phyloP scores from a whole-genome alignment of 192 early-diverging fungal genomes.

The Coemansia sp. region DNA sequence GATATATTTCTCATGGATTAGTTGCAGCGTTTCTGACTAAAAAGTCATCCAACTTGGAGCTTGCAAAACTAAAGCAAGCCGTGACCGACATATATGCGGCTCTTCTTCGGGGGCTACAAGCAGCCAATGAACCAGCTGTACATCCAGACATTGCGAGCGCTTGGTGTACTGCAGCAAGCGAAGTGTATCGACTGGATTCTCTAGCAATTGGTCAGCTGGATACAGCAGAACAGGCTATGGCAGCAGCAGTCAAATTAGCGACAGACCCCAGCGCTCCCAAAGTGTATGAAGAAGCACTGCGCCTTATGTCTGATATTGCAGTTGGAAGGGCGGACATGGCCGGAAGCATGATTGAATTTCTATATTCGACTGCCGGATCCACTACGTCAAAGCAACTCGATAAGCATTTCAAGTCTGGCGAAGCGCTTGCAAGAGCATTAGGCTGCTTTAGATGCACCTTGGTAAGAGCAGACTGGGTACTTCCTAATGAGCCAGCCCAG shows the following conservation, averaged over 20 bases:
- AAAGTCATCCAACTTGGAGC: slow-evolving; percentile 15
- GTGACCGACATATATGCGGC: not conserved
- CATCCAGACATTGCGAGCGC: slow-evolving; percentile 57
- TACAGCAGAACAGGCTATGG: slow-evolving; percentile 11
- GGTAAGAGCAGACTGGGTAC: slow-evolving; percentile 24
- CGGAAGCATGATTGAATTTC: slow-evolving; percentile 36
- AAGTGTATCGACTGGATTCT: slow-evolving; percentile 55
- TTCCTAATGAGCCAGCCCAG: slow-evolving; percentile 21
- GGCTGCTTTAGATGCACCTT: slow-evolving; percentile 39
- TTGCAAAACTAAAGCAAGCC: slow-evolving; percentile 1
- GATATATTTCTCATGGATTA: slow-evolving; percentile 58
- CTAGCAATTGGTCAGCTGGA: not conserved
- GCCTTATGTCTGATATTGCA: slow-evolving; percentile 67
- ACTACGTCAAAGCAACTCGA: slow-evolving; percentile 75
- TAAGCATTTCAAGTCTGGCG: slow-evolving; percentile 80
- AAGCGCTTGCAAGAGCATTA: slow-evolving; percentile 60
- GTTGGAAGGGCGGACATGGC: slow-evolving; percentile 41
- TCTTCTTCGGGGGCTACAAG: not conserved
- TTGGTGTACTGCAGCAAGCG: slow-evolving; percentile 67
- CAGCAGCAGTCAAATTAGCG: slow-evolving; percentile 33
- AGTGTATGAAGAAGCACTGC: slow-evolving; percentile 70
- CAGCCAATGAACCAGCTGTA: slow-evolving; percentile 29
- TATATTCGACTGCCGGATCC: slow-evolving; percentile 58
- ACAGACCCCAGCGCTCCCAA: slow-evolving; percentile 71
- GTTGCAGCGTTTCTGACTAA: slow-evolving; percentile 4